Base-by-base conservation (phyloP, 2,329 filamentous ascomycete genomes). In the Exserohilum rostratum region DNA sequence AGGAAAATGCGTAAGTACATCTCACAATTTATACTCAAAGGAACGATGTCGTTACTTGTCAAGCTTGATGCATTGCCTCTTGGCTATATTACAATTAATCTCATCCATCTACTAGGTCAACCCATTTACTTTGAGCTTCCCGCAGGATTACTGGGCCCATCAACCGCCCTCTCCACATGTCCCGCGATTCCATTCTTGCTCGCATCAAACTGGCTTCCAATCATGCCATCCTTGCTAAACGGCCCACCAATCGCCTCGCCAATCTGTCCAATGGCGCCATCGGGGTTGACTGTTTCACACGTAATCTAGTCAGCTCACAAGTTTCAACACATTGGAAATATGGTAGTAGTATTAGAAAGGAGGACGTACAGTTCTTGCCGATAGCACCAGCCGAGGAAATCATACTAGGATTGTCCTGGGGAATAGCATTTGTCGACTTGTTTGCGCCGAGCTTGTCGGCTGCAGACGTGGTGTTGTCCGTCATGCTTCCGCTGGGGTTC, bases 151-250 rank as follows among this genome's bases (percentile, higher is more conserved):
- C 71, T 71, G 13, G 76, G 76, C 12, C 76, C 75, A 65, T 76
- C 76, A 43, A 78, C 75, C 20, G 70, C 69, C n/a, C 67, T 67
- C 73, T 86, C 83, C 0, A 85, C 79, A 3, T 78, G 77, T 1
- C 83, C 83, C 2, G 82, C 83, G 25, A 86, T 79, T 5, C 74
- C 77, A 15, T 82, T 82, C 39, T 83, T 79, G 0, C 76, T 66
- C 0, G 82, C 84, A 60, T 78, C 72, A 60, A 86, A 86, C 58
- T 84, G 82, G 51, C 80, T 82, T 17, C 83, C 83, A 50, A 86
- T 78, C 7, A 76, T 64, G 0, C 83, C 83, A 2, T 84, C 80
- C 60, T 82, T 82, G 56, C 55, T 61, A 7, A 73, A 66, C 6
- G 69, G 70, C 0, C 84, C 70, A 2, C 71, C 82, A 6, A 85